Percentiles rank a stretch among this genome's conserved stretches.
Conservation (phyloP, 495 filamentous ascomycete genomes). For the Umbilicaria muhlenbergii region DNA sequence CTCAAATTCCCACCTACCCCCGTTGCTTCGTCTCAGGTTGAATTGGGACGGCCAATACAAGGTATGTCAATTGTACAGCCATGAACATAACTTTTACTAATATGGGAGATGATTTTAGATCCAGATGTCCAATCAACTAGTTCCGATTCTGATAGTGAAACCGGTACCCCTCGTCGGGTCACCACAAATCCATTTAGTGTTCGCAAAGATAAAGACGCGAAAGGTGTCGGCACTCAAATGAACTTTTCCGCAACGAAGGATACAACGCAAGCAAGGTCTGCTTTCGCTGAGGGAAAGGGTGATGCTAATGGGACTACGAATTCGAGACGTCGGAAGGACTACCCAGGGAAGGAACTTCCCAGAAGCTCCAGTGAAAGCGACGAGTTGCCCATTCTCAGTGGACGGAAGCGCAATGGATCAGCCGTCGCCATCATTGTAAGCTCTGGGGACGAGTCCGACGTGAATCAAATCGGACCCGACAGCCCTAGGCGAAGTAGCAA, state of each 20-base stretch:
- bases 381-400: too few species aligned
- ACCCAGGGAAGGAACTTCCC: too few species aligned
- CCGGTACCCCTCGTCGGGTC: background rate
- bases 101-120: background rate
- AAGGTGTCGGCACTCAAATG: background rate
- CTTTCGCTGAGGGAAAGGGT: too few species aligned
- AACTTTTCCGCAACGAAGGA: too few species aligned
- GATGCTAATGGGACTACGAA: too few species aligned
- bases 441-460: too few species aligned
- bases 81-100: background rate
- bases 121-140: background rate
- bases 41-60: background rate
- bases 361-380: too few species aligned
- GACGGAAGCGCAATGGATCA: too few species aligned
- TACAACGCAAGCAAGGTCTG: too few species aligned
- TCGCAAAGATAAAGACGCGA: background rate
- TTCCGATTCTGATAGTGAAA: too few species aligned
- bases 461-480: background rate
- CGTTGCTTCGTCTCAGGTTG: slow-evolving; percentile 8
- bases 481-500: background rate
- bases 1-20: slow-evolving; percentile 5
- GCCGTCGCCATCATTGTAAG: too few species aligned
- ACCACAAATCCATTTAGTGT: background rate
- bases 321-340: too few species aligned
- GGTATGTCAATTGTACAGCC: background rate